These are phyloP conservation scores for Oemleria cerasiformis DNA, from an alignment of 306 rosid genomes.

Conservation along the genomic window DNA sequence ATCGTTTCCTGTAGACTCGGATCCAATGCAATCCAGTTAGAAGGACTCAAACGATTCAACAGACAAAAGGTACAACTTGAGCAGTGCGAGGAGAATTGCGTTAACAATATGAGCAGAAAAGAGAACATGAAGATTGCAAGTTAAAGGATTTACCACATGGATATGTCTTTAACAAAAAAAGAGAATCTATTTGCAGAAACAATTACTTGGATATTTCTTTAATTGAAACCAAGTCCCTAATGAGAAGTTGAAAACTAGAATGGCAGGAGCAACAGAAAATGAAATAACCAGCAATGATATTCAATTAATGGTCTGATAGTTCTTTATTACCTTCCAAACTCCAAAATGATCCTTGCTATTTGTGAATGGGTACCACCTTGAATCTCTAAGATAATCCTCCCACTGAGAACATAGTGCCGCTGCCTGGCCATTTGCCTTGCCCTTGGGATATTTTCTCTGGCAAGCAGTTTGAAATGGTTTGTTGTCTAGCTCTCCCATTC, in stretches of 20 bases:
- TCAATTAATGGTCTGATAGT: neutral
- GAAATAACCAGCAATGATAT: neutral
- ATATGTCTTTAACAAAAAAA: neutral
- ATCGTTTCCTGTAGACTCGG: conserved; percentile 35
- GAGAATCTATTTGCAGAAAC: neutral
- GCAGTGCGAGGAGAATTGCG: no score
- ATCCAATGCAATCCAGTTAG: neutral
- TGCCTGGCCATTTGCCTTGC: conserved; percentile 31
- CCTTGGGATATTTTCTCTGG: conserved; percentile 32
- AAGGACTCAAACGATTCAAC: neutral
- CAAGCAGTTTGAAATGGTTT: conserved; percentile 44
- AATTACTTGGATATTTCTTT: neutral
- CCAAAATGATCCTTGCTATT: conserved; percentile 19
- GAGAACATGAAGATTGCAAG: neutral
- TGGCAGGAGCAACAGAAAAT: neutral
- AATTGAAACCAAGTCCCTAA: neutral
- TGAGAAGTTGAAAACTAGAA: neutral
- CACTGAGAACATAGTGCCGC: conserved; percentile 40
- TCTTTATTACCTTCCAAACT: conserved; percentile 19
- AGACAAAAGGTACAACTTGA: no score
- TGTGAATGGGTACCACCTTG: conserved; percentile 62
- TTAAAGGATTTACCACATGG: neutral
- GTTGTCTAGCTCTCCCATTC: conserved; percentile 51
- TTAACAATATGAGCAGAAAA: neutral
- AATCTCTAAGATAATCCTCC: conserved; percentile 47